Evolutionary conservation across 306 rosid species (phyloP), one percentile per base, ranked within the genome.

Genomic region (Pyrus pyrifolia): DNA sequence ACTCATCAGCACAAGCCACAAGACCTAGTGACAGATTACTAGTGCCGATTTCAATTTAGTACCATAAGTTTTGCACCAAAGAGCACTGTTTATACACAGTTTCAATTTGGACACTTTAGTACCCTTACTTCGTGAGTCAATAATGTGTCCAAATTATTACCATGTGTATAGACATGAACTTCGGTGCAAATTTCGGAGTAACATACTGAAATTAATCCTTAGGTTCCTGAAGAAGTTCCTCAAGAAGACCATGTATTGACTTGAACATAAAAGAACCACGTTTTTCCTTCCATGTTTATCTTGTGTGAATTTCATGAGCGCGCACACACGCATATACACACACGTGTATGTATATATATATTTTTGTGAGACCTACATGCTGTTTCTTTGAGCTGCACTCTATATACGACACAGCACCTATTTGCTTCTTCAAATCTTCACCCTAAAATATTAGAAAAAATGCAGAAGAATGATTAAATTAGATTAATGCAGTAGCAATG

Each of bases 351-450:
- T 12, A 45, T 12, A 45, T n/a, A n/a, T 45, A 45, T 45, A 45
- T 12, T 0, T 12, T 42, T 42, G 42, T 55, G 67, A 29, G 23
- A 38, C 76, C n/a, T 29, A 84, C 90, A 80, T 79, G 86, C 42
- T 86, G 86, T 66, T 85, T 86, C 81, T 81, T 86, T 42, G 90
- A 86, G 68, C 87, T 83, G 70, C 90, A 86, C 71, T 86, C 90
- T 11, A 86, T 73, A 42, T 84, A 84, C 22, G 76, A 76, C 42
- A 73, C 68, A 53, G 84, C 90, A 55, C 87, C 90, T 66, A 84
- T 79, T 67, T 68, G 77, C 72, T 62, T 79, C 53, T 67, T 81
- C 45, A 86, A 65, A 68, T 86, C 90, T 78, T 86, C 90, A 29
- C 89, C 89, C 89, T 86, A 80, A 8, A 19, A 22, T 33, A 1